Evolutionary conservation across 2,329 filamentous ascomycete species (phyloP).

Genomic region (Monosporascus sp.): DNA sequence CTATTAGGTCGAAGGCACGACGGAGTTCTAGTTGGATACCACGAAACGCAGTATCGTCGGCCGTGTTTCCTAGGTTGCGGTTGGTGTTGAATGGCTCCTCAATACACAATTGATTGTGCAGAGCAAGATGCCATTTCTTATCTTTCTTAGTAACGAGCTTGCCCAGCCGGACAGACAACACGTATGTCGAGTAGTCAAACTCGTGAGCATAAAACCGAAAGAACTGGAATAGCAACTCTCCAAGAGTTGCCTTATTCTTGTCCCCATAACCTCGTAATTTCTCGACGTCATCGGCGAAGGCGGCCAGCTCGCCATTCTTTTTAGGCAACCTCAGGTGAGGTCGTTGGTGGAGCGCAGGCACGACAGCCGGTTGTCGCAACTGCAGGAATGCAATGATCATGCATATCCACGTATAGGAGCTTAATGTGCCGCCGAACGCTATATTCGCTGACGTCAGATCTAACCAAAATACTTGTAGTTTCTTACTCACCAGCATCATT

Average conservation of each 20-base stretch:
- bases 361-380: constrained; percentile 72
- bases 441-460: constrained; percentile 4
- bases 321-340: constrained; percentile 55
- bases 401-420: constrained; percentile 99
- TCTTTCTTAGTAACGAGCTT: constrained; percentile 72
- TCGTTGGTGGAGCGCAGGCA: constrained; percentile 79
- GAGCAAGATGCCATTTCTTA: constrained; percentile 78
- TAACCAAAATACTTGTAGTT: not conserved
- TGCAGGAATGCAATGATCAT: constrained; percentile 96
- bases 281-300: constrained; percentile 82
- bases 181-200: constrained; percentile 79
- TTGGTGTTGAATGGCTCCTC: constrained; percentile 92
- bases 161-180: constrained; percentile 80
- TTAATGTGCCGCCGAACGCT: constrained; percentile 91
- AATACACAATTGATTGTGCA: constrained; percentile 84
- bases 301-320: constrained; percentile 61
- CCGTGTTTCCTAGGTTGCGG: constrained; percentile 91
- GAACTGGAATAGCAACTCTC: constrained; percentile 88
- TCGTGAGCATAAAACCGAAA: constrained; percentile 94
- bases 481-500: constrained; percentile 83
- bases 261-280: constrained; percentile 68
- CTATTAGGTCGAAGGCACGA: constrained; percentile 77
- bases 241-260: constrained; percentile 75
- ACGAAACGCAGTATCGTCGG: constrained; percentile 88
- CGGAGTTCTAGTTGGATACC: constrained; percentile 87